phyloP scores from a whole-genome alignment of 2,329 filamentous ascomycete species.

The Huntiella moniliformis region DNA sequence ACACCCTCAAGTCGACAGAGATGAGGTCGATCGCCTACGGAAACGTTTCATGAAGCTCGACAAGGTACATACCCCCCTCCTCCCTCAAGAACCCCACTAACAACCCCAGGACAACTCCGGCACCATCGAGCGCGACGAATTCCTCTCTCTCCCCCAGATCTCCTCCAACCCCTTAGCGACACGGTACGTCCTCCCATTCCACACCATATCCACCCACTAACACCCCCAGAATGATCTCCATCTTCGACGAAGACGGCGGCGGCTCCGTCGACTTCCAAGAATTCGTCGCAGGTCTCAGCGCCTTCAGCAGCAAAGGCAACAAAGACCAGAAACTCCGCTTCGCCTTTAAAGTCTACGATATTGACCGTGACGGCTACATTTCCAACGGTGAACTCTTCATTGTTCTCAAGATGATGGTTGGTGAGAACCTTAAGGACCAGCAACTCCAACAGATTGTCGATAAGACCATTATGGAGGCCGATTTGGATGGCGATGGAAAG shows the following conservation, averaged over 20 bases:
- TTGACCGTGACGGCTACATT: conserved; percentile 95
- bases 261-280: conserved; percentile 98
- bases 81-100: not conserved
- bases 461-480: conserved; percentile 99
- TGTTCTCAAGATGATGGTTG: conserved; percentile 99
- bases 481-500: conserved; percentile 87
- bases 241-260: conserved; percentile 96
- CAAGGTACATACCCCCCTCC: conserved; percentile 43
- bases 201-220: not conserved
- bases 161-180: conserved; percentile 95
- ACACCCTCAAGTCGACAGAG: conserved; percentile 57
- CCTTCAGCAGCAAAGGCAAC: conserved; percentile 95
- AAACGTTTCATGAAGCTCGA: conserved; percentile 99
- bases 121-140: conserved; percentile 96
- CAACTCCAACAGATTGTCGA: conserved; percentile 98
- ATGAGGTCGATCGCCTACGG: conserved; percentile 85
- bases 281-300: conserved; percentile 85
- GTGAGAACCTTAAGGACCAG: conserved; percentile 96
- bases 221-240: conserved; percentile 75
- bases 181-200: conserved; percentile 34
- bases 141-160: conserved; percentile 90
- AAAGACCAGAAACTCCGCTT: conserved; percentile 97
- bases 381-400: conserved; percentile 98
- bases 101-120: conserved; percentile 70
- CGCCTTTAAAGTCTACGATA: conserved; percentile 98